Base-by-base conservation (phyloP, 306 rosid species). In the Mimosa pudica region DNA sequence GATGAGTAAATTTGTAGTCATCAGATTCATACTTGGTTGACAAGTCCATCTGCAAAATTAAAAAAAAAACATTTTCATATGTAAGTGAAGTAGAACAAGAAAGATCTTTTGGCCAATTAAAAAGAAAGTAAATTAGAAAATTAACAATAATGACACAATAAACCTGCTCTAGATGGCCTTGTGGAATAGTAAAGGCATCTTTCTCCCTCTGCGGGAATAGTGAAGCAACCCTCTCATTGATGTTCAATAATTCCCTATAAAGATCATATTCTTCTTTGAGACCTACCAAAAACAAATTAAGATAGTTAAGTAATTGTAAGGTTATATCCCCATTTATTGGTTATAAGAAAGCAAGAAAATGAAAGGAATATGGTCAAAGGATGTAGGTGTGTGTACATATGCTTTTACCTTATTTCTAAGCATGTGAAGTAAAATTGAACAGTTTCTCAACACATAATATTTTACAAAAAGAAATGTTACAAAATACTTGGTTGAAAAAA, bases 131-230 rank as follows among this genome's bases (percentile, higher is more conserved):
- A 55, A 8, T 55, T n/a, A 55, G n/a, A 55, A 17, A 5, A 5
- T 16, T 2, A 64, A 51, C 20, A 73, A 46, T 16, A n/a, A 10
- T 72, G 66, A n/a, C 51, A 17, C 4, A 24, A 24, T 5, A 58
- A 60, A 93, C 98, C 81, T 91, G 92, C 81, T 93, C 97, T 88
- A 91, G 80, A 54, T 93, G 97, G 57, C 98, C 97, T 77, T 93
- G 94, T 11, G 93, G 91, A 44, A 44, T 90, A 91, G 81, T 93
- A 93, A 78, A 83, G 88, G 10, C 87, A 93, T 74, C 85, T 86
- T 78, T 91, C 93, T 24, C 79, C 84, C 17, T 46, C 32, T 54
- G 77, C 64, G 41, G 93, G 97, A 71, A 91, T 87, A 83, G 89
- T 92, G 78, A 87, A 86, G 90, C 70, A 82, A 97, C 93, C 18